Conservation (phyloP, 2,329 filamentous ascomycete species). For the Hypoxylon sp. region DNA sequence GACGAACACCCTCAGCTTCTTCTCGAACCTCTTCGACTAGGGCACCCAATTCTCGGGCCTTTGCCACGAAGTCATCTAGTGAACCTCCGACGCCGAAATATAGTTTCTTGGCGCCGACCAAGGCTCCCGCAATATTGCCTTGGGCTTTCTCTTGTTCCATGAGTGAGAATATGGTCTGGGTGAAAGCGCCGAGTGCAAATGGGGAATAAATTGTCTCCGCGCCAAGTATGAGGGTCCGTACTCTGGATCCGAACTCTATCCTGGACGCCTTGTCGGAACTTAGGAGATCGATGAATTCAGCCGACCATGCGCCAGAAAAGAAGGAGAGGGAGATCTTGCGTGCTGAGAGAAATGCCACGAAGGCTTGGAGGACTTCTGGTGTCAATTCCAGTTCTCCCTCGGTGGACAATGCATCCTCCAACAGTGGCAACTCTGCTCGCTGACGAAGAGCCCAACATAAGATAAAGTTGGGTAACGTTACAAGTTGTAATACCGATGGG, state of each 20-base stretch:
- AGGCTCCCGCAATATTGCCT: slow-evolving; percentile 62
- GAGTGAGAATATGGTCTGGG: slow-evolving; percentile 67
- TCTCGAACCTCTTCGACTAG: slow-evolving; percentile 62
- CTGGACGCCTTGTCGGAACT: slow-evolving; percentile 29
- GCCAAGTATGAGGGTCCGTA: slow-evolving; percentile 67
- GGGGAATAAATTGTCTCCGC: slow-evolving; percentile 88
- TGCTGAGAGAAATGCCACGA: slow-evolving; percentile 61
- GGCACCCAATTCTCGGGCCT: slow-evolving; percentile 58
- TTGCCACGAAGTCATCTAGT: slow-evolving; percentile 74
- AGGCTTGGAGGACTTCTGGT: slow-evolving; percentile 64
- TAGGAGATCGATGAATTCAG: slow-evolving; percentile 69
- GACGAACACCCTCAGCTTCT: slow-evolving; percentile 67
- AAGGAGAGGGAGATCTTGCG: slow-evolving; percentile 68
- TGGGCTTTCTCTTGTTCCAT: slow-evolving; percentile 51
- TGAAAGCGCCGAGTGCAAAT: slow-evolving; percentile 73
- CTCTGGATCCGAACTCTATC: slow-evolving; percentile 43
- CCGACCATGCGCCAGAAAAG: slow-evolving; percentile 78
- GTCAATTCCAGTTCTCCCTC: slow-evolving; percentile 69
- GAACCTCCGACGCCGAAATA: slow-evolving; percentile 89
- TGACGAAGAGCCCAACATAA: slow-evolving; percentile 70
- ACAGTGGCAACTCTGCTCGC: slow-evolving; percentile 48
- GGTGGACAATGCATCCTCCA: slow-evolving; percentile 57
- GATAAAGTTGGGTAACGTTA: slow-evolving; percentile 81
- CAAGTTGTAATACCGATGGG: slow-evolving; percentile 76
- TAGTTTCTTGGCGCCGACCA: slow-evolving; percentile 79